A percentile compares a stretch with the other conserved stretches of the same genome.
Evolutionary conservation across 2,329 filamentous ascomycete species (phyloP).

Genomic region (Colletotrichum tabaci): DNA sequence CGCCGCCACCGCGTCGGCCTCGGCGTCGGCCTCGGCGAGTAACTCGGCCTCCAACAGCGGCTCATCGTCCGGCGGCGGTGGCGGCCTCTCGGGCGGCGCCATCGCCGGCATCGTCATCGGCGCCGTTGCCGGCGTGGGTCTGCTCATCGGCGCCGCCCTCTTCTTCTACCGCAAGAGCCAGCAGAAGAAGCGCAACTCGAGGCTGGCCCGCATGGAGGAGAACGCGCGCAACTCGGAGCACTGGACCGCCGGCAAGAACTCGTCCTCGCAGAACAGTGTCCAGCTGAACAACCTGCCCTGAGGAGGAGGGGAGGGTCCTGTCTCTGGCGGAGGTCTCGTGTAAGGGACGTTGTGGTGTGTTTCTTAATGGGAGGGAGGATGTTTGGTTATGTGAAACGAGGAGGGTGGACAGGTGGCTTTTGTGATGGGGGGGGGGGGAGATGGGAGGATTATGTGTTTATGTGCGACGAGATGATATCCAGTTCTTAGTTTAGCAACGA

Average conservation of each 20-base stretch:
- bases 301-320: neutral
- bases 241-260: slow-evolving; percentile 30
- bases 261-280: slow-evolving; percentile 36
- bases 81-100: slow-evolving; percentile 29
- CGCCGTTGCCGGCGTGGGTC: slow-evolving; percentile 27
- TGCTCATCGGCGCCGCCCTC: slow-evolving; percentile 27
- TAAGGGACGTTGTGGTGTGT: too few relatives aligned
- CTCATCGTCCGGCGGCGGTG: neutral
- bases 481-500: slow-evolving; percentile 22
- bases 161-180: slow-evolving; percentile 38
- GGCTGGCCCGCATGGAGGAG: slow-evolving; percentile 37
- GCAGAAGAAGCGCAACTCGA: slow-evolving; percentile 41
- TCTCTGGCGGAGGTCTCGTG: too few relatives aligned
- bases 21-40: slow-evolving; percentile 28
- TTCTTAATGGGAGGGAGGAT: too few relatives aligned
- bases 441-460: slow-evolving; percentile 18
- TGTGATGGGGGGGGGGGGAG: neutral
- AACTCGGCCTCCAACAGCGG: slow-evolving; percentile 16
- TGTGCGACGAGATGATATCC: slow-evolving; percentile 35
- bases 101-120: slow-evolving; percentile 42
- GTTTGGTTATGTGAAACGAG: neutral
- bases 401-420: too few relatives aligned
- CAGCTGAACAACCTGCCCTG: slow-evolving; percentile 21
- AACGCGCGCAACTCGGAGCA: slow-evolving; percentile 32
- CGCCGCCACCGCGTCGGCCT: slow-evolving; percentile 39